Evolutionary conservation across 306 rosid genomes (phyloP).

Genomic region (Vigna angularis): DNA sequence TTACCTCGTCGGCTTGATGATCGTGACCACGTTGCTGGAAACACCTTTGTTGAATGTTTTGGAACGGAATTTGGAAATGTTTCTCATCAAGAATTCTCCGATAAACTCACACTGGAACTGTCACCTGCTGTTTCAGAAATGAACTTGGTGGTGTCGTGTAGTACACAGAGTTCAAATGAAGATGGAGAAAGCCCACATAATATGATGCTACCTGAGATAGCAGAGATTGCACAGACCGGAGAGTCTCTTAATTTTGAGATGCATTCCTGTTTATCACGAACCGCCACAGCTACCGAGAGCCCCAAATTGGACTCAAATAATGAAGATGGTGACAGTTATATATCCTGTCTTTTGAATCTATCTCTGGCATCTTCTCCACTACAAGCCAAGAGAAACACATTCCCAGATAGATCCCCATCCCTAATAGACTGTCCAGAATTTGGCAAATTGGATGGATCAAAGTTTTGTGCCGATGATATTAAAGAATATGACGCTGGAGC

Average conservation of each 20-base stretch:
- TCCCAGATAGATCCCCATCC: conserved; percentile 48
- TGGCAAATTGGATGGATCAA: conserved; percentile 52
- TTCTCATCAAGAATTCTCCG: conserved; percentile 71
- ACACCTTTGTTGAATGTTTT: conserved; percentile 14
- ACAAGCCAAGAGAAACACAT: conserved; percentile 51
- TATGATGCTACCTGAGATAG: conserved; percentile 54
- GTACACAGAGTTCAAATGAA: conserved; percentile 79
- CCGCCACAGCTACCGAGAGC: conserved; percentile 46
- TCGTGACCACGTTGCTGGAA: conserved; percentile 37
- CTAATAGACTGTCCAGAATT: conserved; percentile 52
- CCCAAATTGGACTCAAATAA: conserved; percentile 49
- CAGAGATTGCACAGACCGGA: conserved; percentile 75
- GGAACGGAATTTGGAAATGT: conserved; percentile 59
- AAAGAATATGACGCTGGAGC: conserved; percentile 54
- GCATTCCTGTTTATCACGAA: conserved; percentile 58
- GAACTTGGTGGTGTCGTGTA: conserved; percentile 61
- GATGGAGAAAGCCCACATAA: conserved; percentile 60
- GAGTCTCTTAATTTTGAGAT: conserved; percentile 62
- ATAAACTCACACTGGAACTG: conserved; percentile 67
- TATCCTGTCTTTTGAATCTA: conserved; percentile 76
- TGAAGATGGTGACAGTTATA: conserved; percentile 70
- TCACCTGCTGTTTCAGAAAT: conserved; percentile 71
- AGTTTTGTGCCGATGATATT: conserved; percentile 26
- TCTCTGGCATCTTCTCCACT: conserved; percentile 69
- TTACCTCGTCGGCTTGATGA: conserved; percentile 54